Base-by-base conservation (phyloP, 2,329 filamentous ascomycete species). In the Aureobasidium lini region DNA sequence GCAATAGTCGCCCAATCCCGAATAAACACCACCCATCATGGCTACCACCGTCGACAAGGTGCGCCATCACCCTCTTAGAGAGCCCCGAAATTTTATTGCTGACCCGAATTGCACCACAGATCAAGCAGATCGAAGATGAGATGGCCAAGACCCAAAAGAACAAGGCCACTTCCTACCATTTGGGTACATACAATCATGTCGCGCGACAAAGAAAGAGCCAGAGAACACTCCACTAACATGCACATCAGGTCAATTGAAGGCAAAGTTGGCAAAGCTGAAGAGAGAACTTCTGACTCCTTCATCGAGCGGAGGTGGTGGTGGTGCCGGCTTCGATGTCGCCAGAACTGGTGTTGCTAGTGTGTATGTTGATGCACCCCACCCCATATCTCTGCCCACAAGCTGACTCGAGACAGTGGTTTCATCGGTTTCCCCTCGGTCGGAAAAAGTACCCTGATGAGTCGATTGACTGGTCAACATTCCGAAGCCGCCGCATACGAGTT, bases 71-170 rank as follows among this genome's bases (percentile, higher is more conserved):
- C 42, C 56, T n/a, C 10, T 6, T n/a, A 4, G 40, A 8, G 16
- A 32, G 37, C n/a, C 44, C 37, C 47, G 36, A 39, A 62, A 39
- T 28, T 71, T 76, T 78, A 68, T 52, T 10, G 76, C 67, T 57
- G 61, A 52, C 63, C 58, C 67, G 67, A 63, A 64, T 60, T 62
- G 66, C 61, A 64, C 68, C 8, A 72, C 70, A 94, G 89, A 96
- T 97, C 82, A 96, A 95, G 77, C 89, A 93, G 70, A 89, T 96
- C 76, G 93, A 96, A 88, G 78, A 87, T 79, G 93, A 96, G 87
- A 96, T 96, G 93, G 90, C 91, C 79, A 84, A 84, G 77, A 96
- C 92, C 71, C 92, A 97, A 76, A 96, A 96, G 80, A 96, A 96
- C 77, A 96, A 96, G 79, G 89, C 88, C 57, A 96, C 91, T 11